Conservation (phyloP, 2,329 filamentous ascomycete species). For the Trichoderma koningiopsis region DNA sequence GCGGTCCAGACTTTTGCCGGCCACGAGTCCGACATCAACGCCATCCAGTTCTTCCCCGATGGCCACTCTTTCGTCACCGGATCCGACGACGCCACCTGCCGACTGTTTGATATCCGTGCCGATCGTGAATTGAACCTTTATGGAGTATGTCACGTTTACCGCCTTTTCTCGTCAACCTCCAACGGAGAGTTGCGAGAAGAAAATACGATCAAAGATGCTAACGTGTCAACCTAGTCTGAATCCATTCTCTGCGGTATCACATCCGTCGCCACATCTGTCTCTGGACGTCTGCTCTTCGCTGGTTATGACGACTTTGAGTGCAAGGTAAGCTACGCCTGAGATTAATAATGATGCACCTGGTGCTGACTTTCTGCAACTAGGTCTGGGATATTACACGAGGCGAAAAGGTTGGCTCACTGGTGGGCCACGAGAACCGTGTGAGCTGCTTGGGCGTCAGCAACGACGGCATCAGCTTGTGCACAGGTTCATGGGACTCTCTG, state of each 20-base stretch:
- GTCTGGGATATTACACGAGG: conserved; percentile 97
- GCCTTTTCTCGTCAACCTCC: neutral
- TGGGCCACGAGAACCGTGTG: conserved; percentile 97
- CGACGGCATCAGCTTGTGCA: conserved; percentile 98
- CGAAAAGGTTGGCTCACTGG: conserved; percentile 94
- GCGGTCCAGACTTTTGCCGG: conserved; percentile 98
- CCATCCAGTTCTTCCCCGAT: conserved; percentile 99
- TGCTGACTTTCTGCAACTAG: conserved; percentile 49
- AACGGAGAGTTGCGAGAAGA: neutral
- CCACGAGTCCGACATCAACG: conserved; percentile 98
- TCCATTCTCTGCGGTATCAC: conserved; percentile 98
- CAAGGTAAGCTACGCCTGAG: conserved; percentile 68
- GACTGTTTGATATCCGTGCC: conserved; percentile 95
- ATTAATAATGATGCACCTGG: neutral
- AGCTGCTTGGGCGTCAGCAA: conserved; percentile 99
- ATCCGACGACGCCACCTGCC: conserved; percentile 95
- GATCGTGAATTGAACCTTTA: conserved; percentile 77
- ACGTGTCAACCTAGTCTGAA: conserved; percentile 67
- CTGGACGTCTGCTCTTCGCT: conserved; percentile 89
- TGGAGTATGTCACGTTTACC: conserved; percentile 53
- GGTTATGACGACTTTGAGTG: conserved; percentile 99
- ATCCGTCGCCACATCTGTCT: conserved; percentile 96
- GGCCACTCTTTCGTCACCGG: conserved; percentile 98
- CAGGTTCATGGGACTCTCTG: conserved; percentile 98
- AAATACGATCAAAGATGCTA: conserved; percentile 23